phyloP scores from a whole-genome alignment of 2,329 filamentous ascomycete species.

The Tolypocladium pustulatum region DNA sequence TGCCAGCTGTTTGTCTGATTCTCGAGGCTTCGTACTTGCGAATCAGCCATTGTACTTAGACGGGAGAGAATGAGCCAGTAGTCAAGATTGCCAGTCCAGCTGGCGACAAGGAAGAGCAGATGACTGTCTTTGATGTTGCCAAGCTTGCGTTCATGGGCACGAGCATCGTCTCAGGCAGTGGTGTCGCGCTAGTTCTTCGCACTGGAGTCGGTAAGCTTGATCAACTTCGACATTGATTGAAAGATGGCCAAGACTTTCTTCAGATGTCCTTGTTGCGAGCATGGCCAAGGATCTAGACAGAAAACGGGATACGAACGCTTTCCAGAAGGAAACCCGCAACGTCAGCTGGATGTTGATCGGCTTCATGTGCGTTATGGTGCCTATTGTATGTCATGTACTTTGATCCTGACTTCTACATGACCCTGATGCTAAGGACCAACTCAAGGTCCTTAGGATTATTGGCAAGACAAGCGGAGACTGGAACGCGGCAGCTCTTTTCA shows the following conservation, averaged over 20 bases:
- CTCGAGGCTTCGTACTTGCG: conserved; percentile 15
- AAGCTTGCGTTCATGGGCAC: conserved; percentile 18
- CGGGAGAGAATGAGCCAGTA: conserved; percentile 15
- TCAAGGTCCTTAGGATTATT: conserved; percentile 12
- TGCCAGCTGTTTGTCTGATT: conserved; percentile 16
- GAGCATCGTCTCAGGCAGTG: conserved; percentile 15
- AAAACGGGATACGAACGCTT: conserved; percentile 13
- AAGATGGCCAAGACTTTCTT: background rate
- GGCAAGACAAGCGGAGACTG: conserved; percentile 14
- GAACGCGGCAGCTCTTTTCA: conserved; percentile 15
- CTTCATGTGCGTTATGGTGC: conserved; percentile 18
- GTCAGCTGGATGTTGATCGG: conserved; percentile 17
- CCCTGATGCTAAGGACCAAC: background rate
- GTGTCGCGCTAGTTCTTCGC: conserved; percentile 12
- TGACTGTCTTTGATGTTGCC: conserved; percentile 11
- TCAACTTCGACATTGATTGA: background rate
- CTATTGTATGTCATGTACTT: conserved; percentile 10
- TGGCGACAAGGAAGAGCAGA: conserved; percentile 8
- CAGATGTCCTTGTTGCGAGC: conserved; percentile 13
- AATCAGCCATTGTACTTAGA: conserved; percentile 17
- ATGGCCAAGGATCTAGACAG: conserved; percentile 15
- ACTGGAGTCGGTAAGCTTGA: conserved; percentile 8
- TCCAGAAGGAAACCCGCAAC: conserved; percentile 15
- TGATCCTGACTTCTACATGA: too few relatives aligned
- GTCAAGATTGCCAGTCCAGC: conserved; percentile 7